Evolutionary conservation across 495 filamentous ascomycete species (phyloP), one percentile per base, ranked within the genome.

Genomic region (Terfezia boudieri): DNA sequence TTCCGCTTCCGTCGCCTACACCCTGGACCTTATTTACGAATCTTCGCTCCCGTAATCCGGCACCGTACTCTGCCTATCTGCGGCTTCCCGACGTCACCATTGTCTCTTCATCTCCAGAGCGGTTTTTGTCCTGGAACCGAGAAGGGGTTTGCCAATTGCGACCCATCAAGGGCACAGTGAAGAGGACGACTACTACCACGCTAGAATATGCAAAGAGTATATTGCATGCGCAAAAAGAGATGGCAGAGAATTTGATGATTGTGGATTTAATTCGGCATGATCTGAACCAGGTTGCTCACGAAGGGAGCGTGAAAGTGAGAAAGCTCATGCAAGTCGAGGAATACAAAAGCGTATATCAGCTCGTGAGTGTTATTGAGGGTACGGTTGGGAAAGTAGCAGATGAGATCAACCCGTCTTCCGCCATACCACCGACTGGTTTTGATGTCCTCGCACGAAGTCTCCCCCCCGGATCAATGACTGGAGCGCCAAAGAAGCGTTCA

Each of bases 161-260:
- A 20, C 90, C 90, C 0, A 98, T 98, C 74, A 98, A 98, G 70
- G 90, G 90, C 26, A 98, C 90, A 0, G 84, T 95, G 37, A 76
- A 76, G 52, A 93, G 90, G 63, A 73, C 75, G 0, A 64, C 71
- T 36, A 66, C 66, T 14, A 76, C 77, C 62, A 89, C 82, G 1
- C 69, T 80, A 46, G 74, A 70, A 50, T 23, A 43, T 43, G 20
- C 20, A 20, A 20, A 76, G 41, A 66, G 66, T 41, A 76, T 87
- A 56, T 75, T 94, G 4, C 72, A 79, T 51, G 74, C 82, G 1
- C 79, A 81, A 11, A 98, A 98, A 64, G 90, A 95, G 63, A 81
- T 80, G 61, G 88, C 90, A 11, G 90, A 98, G 68, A 95, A 95
- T 62, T 76, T 98, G 8, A 98, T 98, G 90, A 95, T 98, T 57